Evolutionary conservation across 2,329 filamentous ascomycete species (phyloP).

Genomic region (Diplodia sapinea): DNA sequence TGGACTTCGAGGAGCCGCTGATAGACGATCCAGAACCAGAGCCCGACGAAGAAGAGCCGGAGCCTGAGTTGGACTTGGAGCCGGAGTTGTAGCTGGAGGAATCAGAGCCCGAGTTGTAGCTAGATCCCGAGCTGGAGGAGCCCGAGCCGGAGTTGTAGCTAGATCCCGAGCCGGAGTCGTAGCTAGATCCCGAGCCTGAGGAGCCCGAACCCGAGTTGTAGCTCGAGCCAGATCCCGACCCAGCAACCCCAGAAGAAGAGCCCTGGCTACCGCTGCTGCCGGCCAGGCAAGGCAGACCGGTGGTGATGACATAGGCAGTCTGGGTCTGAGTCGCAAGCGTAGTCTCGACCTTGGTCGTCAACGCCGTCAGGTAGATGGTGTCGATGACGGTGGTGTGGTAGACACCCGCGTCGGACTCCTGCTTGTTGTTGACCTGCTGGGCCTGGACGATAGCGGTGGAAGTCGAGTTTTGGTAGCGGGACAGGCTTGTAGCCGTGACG

Average conservation of each 20-base stretch:
- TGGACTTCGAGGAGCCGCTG: not conserved
- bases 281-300: conserved; percentile 2
- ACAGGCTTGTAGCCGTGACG: not conserved
- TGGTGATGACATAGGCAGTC: conserved; percentile 13
- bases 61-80: not conserved
- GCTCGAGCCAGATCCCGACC: not conserved
- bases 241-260: not conserved
- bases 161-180: not conserved
- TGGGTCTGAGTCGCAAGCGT: not conserved
- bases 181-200: not conserved
- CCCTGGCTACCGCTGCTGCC: not conserved
- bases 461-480: conserved; percentile 8
- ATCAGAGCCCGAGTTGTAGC: not conserved
- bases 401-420: not conserved
- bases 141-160: not conserved
- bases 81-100: not conserved
- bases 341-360: conserved; percentile 13
- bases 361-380: conserved; percentile 12
- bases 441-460: not conserved
- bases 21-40: not conserved
- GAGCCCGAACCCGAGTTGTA: not conserved
- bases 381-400: conserved; percentile 16
- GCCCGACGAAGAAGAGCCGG: not conserved
- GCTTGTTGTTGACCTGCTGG: conserved; percentile 1
- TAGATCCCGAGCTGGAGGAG: not conserved